phyloP scores from a whole-genome alignment of 2,329 filamentous ascomycete genomes.

The Septoria linicola region DNA sequence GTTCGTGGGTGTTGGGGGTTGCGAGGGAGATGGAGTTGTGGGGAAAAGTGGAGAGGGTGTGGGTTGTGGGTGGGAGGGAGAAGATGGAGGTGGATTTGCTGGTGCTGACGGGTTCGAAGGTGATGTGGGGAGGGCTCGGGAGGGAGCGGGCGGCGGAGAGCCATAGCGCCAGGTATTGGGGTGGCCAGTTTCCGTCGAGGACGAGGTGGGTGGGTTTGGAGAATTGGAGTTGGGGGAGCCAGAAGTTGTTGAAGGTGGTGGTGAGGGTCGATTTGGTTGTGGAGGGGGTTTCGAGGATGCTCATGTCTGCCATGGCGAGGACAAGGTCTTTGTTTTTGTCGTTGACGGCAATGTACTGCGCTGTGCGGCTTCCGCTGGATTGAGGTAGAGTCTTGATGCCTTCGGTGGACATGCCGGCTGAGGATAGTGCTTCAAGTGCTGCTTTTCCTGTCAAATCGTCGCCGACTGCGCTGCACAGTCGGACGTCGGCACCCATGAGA shows the following conservation, averaged over 20 bases:
- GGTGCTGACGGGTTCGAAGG: conserved; percentile 86
- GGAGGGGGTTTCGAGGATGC: conserved; percentile 60
- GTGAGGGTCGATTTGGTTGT: conserved; percentile 36
- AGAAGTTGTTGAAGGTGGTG: conserved; percentile 51
- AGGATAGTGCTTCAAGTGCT: conserved; percentile 64
- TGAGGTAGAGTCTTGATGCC: conserved; percentile 55
- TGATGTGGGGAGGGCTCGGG: conserved; percentile 58
- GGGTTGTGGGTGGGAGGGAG: conserved; percentile 34
- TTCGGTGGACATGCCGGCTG: conserved; percentile 62
- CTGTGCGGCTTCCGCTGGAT: conserved; percentile 63
- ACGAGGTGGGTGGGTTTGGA: conserved; percentile 72
- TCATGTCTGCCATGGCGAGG: conserved; percentile 96
- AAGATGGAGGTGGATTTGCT: conserved; percentile 75
- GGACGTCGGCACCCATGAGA: conserved; percentile 63
- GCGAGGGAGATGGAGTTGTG: conserved; percentile 66
- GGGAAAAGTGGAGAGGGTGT: conserved; percentile 53
- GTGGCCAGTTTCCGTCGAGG: conserved; percentile 83
- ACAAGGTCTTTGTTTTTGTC: conserved; percentile 77
- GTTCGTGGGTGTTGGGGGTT: conserved; percentile 80
- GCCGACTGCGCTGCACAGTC: conserved; percentile 77
- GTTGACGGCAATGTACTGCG: conserved; percentile 90
- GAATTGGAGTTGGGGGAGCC: conserved; percentile 59
- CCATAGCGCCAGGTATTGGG: conserved; percentile 66
- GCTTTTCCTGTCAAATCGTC: conserved; percentile 75
- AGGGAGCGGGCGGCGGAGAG: conserved; percentile 59